These are phyloP conservation scores for Vitis riparia DNA, from an alignment of 164 flowering plant genomes.

Conservation along the genomic window DNA sequence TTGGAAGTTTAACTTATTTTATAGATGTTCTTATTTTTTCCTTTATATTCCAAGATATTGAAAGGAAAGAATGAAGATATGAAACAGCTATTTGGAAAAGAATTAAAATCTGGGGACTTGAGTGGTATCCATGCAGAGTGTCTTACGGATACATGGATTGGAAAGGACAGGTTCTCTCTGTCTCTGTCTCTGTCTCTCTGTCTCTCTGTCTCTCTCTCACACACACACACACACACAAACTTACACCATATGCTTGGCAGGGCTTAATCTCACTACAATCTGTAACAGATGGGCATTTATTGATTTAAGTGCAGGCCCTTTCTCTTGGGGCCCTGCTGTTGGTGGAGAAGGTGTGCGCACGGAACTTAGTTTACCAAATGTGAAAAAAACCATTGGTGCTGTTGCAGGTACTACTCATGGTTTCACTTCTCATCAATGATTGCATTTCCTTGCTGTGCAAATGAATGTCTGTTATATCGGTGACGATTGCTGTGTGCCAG, in stretches of 20 bases:
- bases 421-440: too few species aligned
- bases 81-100: slow-evolving; percentile 62
- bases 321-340: slow-evolving; percentile 99
- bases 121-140: slow-evolving; percentile 78
- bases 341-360: slow-evolving; percentile 99
- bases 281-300: slow-evolving; percentile 88
- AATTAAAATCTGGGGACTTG: slow-evolving; percentile 69
- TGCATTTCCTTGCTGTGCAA: neutral
- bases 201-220: neutral
- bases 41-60: slow-evolving; percentile 43
- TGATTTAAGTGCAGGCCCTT: slow-evolving; percentile 97
- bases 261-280: slow-evolving; percentile 7
- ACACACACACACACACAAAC: neutral
- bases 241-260: neutral
- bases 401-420: slow-evolving; percentile 57
- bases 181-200: slow-evolving; percentile 20
- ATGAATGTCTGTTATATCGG: neutral
- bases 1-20: neutral
- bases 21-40: neutral
- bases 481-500: neutral
- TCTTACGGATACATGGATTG: slow-evolving; percentile 95
- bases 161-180: slow-evolving; percentile 64
- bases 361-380: slow-evolving; percentile 85
- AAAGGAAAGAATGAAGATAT: slow-evolving; percentile 72
- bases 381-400: slow-evolving; percentile 85